Evolutionary conservation across 2,329 filamentous ascomycete species (phyloP), one percentile per base, ranked within the genome.

Genomic region (Phialophora chinensis): DNA sequence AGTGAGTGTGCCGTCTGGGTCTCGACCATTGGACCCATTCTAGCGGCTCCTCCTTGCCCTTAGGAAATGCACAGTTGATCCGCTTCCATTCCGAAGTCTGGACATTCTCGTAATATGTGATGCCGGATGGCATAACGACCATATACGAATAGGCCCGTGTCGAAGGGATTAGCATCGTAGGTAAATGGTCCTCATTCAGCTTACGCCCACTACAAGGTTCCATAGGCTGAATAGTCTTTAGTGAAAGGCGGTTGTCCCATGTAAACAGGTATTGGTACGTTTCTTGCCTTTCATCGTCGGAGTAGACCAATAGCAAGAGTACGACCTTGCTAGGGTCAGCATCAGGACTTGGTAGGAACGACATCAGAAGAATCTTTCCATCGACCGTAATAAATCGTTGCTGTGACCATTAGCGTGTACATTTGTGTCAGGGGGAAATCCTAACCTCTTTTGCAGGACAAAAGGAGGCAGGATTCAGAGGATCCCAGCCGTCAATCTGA

Each of bases 1-100:
- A 90, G 12, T 81, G 79, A 66, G 84, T 84, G 27, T 88, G 85
- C 7, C 94, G 88, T 66, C 87, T 85, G 1, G 93, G 91, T 66
- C 91, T 87, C 31, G 92, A 88, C 93, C 94, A 99, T 27, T 90
- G 87, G 3, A 90, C 90, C 91, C 93, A 97, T 62, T 55, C 60
- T 58, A 66, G 12, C 82, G 54, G 58, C 12, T 60, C 62, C 79
- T 73, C 69, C 55, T 69, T 74, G 14, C 76, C 75, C 14, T 71
- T 74, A 44, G 62, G 47, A 35, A 67, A 70, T 33, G 50, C 62
- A 44, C 68, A 70, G 58, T 70, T 60, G 29, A 70, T 60, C n/a
- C 69, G 66, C 33, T 70, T 69, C 33, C 57, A 64, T 25, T 71
- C 60, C 14, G 59, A 63, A 23, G 67, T 60, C 53, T 79, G 73